Evolutionary conservation across 2,329 filamentous ascomycete species (phyloP), one percentile per base, ranked within the genome.

Genomic region (Penicillium sp.): DNA sequence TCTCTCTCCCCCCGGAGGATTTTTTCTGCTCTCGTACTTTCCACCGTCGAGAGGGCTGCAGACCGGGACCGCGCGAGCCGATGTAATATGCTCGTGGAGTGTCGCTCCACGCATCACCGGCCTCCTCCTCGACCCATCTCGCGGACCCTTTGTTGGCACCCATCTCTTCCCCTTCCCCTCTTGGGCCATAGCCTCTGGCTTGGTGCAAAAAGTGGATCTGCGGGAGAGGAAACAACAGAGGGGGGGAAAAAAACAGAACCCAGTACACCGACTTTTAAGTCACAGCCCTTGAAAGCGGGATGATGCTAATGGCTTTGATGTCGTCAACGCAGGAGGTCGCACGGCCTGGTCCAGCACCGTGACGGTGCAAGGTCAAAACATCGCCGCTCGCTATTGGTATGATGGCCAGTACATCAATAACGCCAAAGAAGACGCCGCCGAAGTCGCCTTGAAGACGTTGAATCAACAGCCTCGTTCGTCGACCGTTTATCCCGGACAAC

Each of bases 341-440:
- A 95, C 90, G 49, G 90, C 90, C 49, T 95, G 90, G 90, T 91
- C 88, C 49, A 86, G 85, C 73, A 79, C 79, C 50, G 88, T 95
- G 49, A 82, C 76, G n/a, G 79, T 95, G 49, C 76, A 80, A 58
- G 84, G 83, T 46, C 72, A 77, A 43, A 77, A 73, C 40, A 78
- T 88, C 60, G 66, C 77, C n/a, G 89, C 89, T 40, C 81, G 88
- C 53, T 95, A 83, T 71, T 95, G 88, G 88, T 95, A 95, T 71
- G 90, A 94, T 68, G 89, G 89, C 52, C 83, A 88, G 66, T 89
- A 88, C 64, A 77, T 91, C 68, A 82, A 90, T 75, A 94, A 94
- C 63, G 89, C 89, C 49, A 85, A 82, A 70, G 90, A 95, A 69
- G 90, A 95, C 66, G 90, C 88, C n/a, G 89, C 90, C 55, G 88